phyloP scores from a whole-genome alignment of 164 flowering plant species.

The Buxus sempervirens region DNA sequence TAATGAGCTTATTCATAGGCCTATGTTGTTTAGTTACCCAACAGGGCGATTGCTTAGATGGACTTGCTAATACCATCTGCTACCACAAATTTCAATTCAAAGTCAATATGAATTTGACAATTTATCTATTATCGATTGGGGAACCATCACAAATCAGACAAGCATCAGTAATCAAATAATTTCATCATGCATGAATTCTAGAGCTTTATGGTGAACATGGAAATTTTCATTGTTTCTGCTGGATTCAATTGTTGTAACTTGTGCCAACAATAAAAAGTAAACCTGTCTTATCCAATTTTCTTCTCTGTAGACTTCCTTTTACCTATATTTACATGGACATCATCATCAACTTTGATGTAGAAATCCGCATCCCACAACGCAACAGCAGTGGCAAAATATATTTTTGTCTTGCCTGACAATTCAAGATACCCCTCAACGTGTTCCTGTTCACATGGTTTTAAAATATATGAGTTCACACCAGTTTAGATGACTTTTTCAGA shows the following conservation, averaged over 20 bases:
- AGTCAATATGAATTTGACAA: too few species aligned
- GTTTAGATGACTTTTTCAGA: not conserved
- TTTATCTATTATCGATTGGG: too few species aligned
- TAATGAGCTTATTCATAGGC: too few species aligned
- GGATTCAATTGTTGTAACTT: too few species aligned
- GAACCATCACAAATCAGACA: not conserved
- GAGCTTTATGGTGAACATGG: not conserved
- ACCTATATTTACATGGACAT: conserved; percentile 77
- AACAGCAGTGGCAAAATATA: conserved; percentile 64
- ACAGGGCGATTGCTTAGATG: too few species aligned
- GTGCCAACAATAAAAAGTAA: too few species aligned
- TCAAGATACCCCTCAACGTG: conserved; percentile 75
- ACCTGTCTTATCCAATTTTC: not conserved
- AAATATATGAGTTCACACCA: not conserved
- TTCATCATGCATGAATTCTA: not conserved
- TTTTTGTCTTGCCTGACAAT: conserved; percentile 73
- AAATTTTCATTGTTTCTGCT: not conserved
- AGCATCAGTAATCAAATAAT: not conserved
- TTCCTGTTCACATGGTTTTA: conserved; percentile 34
- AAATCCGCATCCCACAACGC: conserved; percentile 73
- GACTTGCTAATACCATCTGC: too few species aligned
- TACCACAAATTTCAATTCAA: too few species aligned
- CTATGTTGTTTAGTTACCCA: too few species aligned
- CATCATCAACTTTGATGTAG: conserved; percentile 80
- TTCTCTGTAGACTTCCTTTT: not conserved